phyloP scores from a whole-genome alignment of 2,329 filamentous ascomycete genomes.

The Westerdykella ornata region DNA sequence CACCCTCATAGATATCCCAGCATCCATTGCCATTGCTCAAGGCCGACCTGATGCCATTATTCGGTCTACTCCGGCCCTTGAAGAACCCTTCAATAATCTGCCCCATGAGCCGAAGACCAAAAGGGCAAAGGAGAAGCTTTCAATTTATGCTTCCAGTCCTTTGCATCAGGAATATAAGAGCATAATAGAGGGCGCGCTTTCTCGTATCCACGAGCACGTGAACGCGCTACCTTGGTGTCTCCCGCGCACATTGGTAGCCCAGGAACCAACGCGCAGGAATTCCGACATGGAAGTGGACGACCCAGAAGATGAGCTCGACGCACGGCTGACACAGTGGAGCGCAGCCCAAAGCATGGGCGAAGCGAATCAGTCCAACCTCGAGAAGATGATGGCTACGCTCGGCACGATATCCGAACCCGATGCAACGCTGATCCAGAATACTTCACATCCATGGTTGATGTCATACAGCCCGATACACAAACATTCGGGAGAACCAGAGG shows the following conservation, averaged over 20 bases:
- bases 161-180: constrained; percentile 35
- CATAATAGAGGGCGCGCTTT: constrained; percentile 38
- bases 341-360: constrained; percentile 18
- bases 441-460: constrained; percentile 21
- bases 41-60: constrained; percentile 41
- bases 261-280: constrained; percentile 11
- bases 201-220: constrained; percentile 23
- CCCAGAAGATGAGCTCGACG: constrained; percentile 25
- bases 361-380: constrained; percentile 20
- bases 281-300: constrained; percentile 15
- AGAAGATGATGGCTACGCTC: constrained; percentile 33
- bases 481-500: constrained; percentile 7
- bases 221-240: constrained; percentile 19
- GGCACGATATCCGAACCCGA: constrained; percentile 17
- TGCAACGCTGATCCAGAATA: constrained; percentile 10
- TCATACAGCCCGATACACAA: constrained; percentile 19
- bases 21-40: constrained; percentile 63
- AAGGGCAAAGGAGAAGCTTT: constrained; percentile 40
- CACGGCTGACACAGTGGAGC: constrained; percentile 26
- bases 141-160: constrained; percentile 21
- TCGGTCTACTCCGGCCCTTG: constrained; percentile 42
- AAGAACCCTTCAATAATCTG: constrained; percentile 45
- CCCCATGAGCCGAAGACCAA: constrained; percentile 49
- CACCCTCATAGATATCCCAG: constrained; percentile 61
- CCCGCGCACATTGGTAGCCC: constrained; percentile 18